A percentile compares a stretch with the other conserved stretches of the same genome.
phyloP scores from a whole-genome alignment of 2,329 filamentous ascomycete genomes.

The Fusarium subtropicale region DNA sequence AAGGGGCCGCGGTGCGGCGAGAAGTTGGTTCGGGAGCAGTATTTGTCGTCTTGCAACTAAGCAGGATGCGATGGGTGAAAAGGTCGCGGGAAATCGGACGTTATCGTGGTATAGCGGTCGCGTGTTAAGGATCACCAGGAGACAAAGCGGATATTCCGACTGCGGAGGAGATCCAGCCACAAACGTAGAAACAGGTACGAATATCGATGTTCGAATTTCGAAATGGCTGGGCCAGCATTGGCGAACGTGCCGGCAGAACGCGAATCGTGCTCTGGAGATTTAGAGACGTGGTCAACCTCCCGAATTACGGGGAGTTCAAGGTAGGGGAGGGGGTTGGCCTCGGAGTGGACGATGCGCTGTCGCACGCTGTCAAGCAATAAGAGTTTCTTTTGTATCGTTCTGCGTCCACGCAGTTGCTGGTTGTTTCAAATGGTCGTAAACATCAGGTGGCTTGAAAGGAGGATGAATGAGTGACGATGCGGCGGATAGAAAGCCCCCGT shows the following conservation, averaged over 20 bases:
- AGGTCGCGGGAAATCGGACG: constrained; percentile 13
- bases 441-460: constrained; percentile 20
- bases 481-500: constrained; percentile 37
- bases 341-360: constrained; percentile 39
- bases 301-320: constrained; percentile 46
- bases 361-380: constrained; percentile 33
- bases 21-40: constrained; percentile 34
- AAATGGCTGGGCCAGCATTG: constrained; percentile 61
- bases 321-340: constrained; percentile 42
- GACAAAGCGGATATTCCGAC: constrained; percentile 26
- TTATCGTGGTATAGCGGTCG: constrained; percentile 34
- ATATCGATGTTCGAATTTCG: constrained; percentile 52
- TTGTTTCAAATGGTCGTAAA: constrained; percentile 14
- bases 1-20: constrained; percentile 54
- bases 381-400: constrained; percentile 30
- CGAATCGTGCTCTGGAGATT: constrained; percentile 47
- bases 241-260: constrained; percentile 43
- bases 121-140: constrained; percentile 35
- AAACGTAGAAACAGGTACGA: constrained; percentile 47
- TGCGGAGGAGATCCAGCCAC: constrained; percentile 42
- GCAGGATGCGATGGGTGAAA: constrained; percentile 15
- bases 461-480: constrained; percentile 39
- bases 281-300: constrained; percentile 50
- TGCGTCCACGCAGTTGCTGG: constrained; percentile 32
- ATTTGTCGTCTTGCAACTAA: constrained; percentile 14